Conservation (phyloP, 2,329 filamentous ascomycete genomes). For the Cladosporium sp. region DNA sequence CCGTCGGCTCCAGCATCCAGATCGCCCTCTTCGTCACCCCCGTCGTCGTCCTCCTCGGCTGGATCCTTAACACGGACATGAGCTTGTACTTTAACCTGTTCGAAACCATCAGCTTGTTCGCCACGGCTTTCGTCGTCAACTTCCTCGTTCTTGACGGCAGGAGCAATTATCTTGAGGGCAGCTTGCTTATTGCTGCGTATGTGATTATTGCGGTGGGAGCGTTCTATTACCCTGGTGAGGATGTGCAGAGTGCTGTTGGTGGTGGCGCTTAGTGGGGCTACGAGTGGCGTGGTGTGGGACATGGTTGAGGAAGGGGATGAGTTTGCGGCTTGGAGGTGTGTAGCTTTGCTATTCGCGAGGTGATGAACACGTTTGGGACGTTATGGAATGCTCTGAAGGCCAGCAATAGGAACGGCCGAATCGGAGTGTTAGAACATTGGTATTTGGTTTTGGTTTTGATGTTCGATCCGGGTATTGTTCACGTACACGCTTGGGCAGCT, state of each 20-base stretch:
- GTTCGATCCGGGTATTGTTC: too few species aligned
- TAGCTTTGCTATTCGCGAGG: too few species aligned
- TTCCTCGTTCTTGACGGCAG: slow-evolving; percentile 81
- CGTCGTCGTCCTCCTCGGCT: slow-evolving; percentile 71
- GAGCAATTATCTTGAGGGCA: slow-evolving; percentile 78
- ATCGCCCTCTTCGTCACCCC: slow-evolving; percentile 77
- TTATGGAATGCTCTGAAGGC: too few species aligned
- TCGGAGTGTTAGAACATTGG: too few species aligned
- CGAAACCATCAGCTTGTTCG: slow-evolving; percentile 69
- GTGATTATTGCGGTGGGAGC: slow-evolving; percentile 65
- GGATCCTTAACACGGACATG: slow-evolving; percentile 69
- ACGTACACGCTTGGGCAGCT: too few species aligned
- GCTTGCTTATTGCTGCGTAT: slow-evolving; percentile 71
- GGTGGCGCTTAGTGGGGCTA: slow-evolving; percentile 25
- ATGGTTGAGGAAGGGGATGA: too few species aligned
- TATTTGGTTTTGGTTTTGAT: too few species aligned
- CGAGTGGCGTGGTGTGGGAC: neutral
- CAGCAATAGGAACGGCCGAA: too few species aligned
- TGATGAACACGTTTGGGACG: too few species aligned
- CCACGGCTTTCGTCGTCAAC: slow-evolving; percentile 78
- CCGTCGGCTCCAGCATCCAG: slow-evolving; percentile 76
- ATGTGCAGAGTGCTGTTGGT: slow-evolving; percentile 40
- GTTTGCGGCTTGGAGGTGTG: too few species aligned
- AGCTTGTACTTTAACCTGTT: slow-evolving; percentile 59
- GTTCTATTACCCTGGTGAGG: slow-evolving; percentile 47